These are phyloP conservation scores for Butyriboletus loyo DNA, from an alignment of 768 basidiomycete genomes.

Conservation along the genomic window DNA sequence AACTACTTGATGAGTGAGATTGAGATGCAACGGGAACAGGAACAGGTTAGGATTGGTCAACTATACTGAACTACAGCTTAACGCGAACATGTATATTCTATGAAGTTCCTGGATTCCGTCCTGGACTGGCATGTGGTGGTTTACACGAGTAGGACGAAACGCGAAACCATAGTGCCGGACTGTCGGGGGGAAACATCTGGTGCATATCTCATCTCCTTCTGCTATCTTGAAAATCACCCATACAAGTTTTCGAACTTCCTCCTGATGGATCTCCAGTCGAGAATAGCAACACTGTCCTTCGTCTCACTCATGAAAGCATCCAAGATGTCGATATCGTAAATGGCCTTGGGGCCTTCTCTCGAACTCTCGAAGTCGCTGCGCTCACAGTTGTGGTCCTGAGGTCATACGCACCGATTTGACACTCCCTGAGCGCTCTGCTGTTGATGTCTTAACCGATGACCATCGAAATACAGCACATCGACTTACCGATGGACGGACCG, in stretches of 20 bases:
- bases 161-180: too few species aligned
- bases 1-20: neutral
- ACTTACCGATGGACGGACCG: neutral
- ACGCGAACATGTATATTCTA: neutral
- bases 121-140: neutral
- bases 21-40: too few species aligned
- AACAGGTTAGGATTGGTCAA: too few species aligned
- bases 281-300: neutral
- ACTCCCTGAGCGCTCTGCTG: neutral
- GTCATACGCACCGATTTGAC: neutral
- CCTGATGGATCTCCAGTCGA: neutral
- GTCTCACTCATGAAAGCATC: neutral
- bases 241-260: neutral
- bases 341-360: neutral
- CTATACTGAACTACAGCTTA: too few species aligned
- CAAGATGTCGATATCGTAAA: fast-evolving
- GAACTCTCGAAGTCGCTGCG: too few species aligned
- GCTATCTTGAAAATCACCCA: neutral
- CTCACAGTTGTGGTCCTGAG: fast-evolving
- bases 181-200: too few species aligned
- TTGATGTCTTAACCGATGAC: neutral
- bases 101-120: fast-evolving
- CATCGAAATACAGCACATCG: neutral
- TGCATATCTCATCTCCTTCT: neutral
- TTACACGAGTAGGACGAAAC: constrained; percentile 11